Conservation (phyloP, 768 basidiomycete species). For the Pisolithus orientalis region DNA sequence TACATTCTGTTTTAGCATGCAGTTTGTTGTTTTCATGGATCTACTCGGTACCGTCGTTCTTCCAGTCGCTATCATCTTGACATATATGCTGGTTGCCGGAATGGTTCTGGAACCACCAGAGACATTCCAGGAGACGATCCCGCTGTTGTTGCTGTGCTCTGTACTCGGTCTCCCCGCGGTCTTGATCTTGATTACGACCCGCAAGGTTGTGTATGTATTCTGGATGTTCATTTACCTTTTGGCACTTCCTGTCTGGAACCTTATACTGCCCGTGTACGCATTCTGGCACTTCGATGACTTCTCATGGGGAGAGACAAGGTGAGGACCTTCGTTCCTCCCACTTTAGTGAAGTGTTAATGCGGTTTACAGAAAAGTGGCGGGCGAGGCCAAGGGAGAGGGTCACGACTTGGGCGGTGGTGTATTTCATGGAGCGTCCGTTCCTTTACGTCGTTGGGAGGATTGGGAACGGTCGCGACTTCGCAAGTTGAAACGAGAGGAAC, state of each 20-base stretch:
- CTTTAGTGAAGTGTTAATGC: conserved; percentile 7
- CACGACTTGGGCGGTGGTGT: conserved; percentile 63
- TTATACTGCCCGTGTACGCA: conserved; percentile 87
- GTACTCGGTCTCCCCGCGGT: conserved; percentile 92
- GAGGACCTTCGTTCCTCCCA: conserved; percentile 18
- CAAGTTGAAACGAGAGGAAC: conserved; percentile 83
- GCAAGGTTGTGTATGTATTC: conserved; percentile 92
- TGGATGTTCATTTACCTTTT: conserved; percentile 97
- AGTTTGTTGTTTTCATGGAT: conserved; percentile 98
- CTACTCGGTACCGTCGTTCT: conserved; percentile 86
- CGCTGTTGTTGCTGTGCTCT: conserved; percentile 79
- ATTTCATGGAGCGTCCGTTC: conserved; percentile 57
- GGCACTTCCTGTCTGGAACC: conserved; percentile 95
- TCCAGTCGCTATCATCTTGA: conserved; percentile 88
- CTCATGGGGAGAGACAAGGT: conserved; percentile 99
- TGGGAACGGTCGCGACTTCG: conserved; percentile 96
- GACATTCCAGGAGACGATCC: conserved; percentile 89
- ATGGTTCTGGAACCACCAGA: conserved; percentile 77
- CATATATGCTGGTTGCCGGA: conserved; percentile 80
- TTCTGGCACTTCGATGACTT: conserved; percentile 99
- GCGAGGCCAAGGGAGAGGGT: conserved; percentile 74
- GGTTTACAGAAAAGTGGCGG: conserved; percentile 79
- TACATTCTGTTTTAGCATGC: conserved; percentile 99
- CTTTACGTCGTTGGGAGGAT: conserved; percentile 97
- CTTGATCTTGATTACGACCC: conserved; percentile 87